These are phyloP conservation scores for Potentilla sterilis DNA, from an alignment of 306 rosid genomes.

Conservation along the genomic window DNA sequence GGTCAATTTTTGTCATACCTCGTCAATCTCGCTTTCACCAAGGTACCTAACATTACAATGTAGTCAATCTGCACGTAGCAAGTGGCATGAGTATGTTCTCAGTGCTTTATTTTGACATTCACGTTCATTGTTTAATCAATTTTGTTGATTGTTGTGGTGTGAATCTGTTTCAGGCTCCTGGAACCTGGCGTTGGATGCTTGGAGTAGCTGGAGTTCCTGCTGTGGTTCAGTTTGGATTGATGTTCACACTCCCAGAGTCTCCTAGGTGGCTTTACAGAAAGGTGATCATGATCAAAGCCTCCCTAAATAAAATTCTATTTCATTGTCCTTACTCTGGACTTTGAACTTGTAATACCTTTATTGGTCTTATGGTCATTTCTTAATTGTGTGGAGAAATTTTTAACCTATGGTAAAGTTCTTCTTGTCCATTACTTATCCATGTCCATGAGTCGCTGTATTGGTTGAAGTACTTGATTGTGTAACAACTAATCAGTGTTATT, in stretches of 20 bases:
- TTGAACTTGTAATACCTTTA: not conserved
- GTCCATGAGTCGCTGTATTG: not conserved
- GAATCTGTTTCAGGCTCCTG: slow-evolving; percentile 42
- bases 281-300: slow-evolving; percentile 33
- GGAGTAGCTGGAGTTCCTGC: slow-evolving; percentile 80
- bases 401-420: not conserved
- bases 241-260: slow-evolving; percentile 81
- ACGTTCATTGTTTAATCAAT: not conserved
- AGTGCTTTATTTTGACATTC: not conserved
- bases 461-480: not conserved
- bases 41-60: slow-evolving; percentile 30
- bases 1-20: slow-evolving; percentile 83
- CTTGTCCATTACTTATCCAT: not conserved
- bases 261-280: slow-evolving; percentile 82
- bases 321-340: not conserved
- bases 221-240: slow-evolving; percentile 54
- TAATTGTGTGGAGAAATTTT: not conserved
- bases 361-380: not conserved
- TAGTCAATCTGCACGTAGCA: not conserved
- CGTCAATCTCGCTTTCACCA: slow-evolving; percentile 72
- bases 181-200: slow-evolving; percentile 93
- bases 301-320: not conserved
- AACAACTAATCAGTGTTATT: not conserved
- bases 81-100: not conserved
- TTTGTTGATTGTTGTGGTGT: not conserved